These are phyloP conservation scores for Apiospora marii DNA, from an alignment of 2,329 filamentous ascomycete genomes.

Conservation along the genomic window DNA sequence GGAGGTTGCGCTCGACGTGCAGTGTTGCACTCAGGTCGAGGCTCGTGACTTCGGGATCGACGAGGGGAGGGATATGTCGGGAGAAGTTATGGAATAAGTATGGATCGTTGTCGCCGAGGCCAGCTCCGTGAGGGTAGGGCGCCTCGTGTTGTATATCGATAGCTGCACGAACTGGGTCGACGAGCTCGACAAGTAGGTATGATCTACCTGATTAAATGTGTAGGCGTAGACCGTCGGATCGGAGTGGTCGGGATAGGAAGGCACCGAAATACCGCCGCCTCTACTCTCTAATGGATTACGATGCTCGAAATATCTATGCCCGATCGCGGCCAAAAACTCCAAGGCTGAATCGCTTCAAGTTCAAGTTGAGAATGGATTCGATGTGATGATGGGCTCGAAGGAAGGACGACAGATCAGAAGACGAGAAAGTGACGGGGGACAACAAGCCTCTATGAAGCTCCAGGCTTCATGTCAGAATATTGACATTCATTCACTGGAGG, in stretches of 20 bases:
- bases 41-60: background rate
- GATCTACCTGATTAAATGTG: background rate
- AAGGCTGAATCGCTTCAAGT: slow-evolving; percentile 2
- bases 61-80: background rate
- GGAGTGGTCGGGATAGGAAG: background rate
- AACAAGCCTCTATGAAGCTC: slow-evolving; percentile 11
- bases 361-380: background rate
- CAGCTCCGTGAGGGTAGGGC: background rate
- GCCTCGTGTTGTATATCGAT: background rate
- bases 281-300: slow-evolving; percentile 16
- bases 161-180: background rate
- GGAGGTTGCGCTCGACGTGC: slow-evolving; percentile 26
- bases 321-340: background rate
- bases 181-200: background rate
- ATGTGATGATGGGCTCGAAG: background rate
- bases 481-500: slow-evolving; percentile 7
- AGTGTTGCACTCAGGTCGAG: slow-evolving; percentile 7
- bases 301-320: slow-evolving; percentile 6
- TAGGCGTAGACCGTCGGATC: background rate
- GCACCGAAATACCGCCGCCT: background rate
- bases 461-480: slow-evolving; percentile 20
- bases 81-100: background rate
- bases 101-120: background rate
- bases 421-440: background rate
- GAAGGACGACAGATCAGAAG: background rate